Conservation (phyloP, 768 basidiomycete species). For the Kwoniella mangroviensis region DNA sequence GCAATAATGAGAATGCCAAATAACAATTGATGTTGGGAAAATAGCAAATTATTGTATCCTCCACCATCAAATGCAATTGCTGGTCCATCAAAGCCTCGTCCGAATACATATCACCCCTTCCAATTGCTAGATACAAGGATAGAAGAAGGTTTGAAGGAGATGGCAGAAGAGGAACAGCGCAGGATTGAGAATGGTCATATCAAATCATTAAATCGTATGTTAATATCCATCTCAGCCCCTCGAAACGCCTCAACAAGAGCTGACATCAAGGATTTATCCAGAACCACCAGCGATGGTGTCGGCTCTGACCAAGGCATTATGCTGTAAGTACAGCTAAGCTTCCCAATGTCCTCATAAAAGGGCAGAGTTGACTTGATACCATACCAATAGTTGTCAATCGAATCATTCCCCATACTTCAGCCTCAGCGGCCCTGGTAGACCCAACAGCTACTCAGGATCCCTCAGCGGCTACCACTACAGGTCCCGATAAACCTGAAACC, state of each 20-base stretch:
- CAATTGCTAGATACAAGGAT: conserved; percentile 73
- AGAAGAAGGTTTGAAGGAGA: conserved; percentile 66
- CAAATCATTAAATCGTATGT: conserved; percentile 59
- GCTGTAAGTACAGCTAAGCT: conserved; percentile 65
- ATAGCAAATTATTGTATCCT: conserved; percentile 77
- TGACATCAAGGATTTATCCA: conserved; percentile 61
- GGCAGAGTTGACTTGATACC: conserved; percentile 16
- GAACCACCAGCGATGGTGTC: conserved; percentile 70
- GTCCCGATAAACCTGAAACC: conserved; percentile 60
- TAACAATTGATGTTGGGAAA: not conserved
- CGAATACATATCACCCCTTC: conserved; percentile 86
- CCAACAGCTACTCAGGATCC: conserved; percentile 19
- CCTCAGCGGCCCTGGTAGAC: conserved; percentile 15
- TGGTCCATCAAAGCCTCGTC: conserved; percentile 29
- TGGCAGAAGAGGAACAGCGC: conserved; percentile 62
- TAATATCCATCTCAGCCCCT: too few species aligned
- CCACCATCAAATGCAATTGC: conserved; percentile 19
- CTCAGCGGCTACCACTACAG: conserved; percentile 4
- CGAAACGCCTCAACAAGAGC: conserved; percentile 30
- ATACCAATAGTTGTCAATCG: conserved; percentile 70
- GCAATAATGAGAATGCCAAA: too few species aligned
- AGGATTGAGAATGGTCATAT: conserved; percentile 60
- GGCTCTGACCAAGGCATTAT: conserved; percentile 88
- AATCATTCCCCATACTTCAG: conserved; percentile 56
- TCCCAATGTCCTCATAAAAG: conserved; percentile 45